Percentiles rank a stretch among this genome's conserved stretches.
phyloP scores from a whole-genome alignment of 2,329 filamentous ascomycete species.

The Thielaviopsis euricoi region DNA sequence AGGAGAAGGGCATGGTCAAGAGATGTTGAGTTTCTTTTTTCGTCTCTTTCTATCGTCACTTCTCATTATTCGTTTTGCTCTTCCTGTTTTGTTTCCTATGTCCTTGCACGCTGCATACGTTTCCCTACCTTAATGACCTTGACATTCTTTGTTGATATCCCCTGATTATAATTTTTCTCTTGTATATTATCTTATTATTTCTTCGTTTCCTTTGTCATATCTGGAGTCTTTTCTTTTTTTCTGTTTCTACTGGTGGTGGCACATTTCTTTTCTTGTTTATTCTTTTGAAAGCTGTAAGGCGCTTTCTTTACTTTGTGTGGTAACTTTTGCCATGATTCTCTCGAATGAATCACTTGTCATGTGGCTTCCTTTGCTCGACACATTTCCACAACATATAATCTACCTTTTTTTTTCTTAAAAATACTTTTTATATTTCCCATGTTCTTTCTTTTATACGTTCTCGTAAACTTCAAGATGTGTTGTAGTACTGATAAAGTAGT shows the following conservation, averaged over 20 bases:
- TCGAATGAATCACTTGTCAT: too few relatives aligned
- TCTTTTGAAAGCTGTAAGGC: too few relatives aligned
- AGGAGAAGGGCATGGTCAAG: constrained; percentile 58
- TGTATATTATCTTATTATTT: background rate
- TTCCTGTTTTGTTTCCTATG: constrained; percentile 1
- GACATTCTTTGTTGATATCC: too few relatives aligned
- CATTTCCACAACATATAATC: background rate
- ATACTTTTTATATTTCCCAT: background rate
- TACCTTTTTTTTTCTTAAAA: background rate
- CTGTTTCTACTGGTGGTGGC: too few relatives aligned
- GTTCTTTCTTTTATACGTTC: background rate
- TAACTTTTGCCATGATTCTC: background rate
- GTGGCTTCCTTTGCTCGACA: too few relatives aligned
- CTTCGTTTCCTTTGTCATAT: too few relatives aligned
- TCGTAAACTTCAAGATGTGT: background rate
- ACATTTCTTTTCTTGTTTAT: too few relatives aligned
- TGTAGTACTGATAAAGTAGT: background rate
- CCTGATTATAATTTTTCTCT: background rate
- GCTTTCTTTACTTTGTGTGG: too few relatives aligned
- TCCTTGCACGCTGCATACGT: background rate
- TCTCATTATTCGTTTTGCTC: background rate
- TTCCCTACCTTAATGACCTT: too few relatives aligned
- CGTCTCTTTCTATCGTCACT: background rate
- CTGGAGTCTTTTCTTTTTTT: too few relatives aligned
- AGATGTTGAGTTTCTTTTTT: constrained; percentile 30